Evolutionary conservation across 2,329 filamentous ascomycete species (phyloP), one percentile per base, ranked within the genome.

Genomic region (Talaromyces sp.): DNA sequence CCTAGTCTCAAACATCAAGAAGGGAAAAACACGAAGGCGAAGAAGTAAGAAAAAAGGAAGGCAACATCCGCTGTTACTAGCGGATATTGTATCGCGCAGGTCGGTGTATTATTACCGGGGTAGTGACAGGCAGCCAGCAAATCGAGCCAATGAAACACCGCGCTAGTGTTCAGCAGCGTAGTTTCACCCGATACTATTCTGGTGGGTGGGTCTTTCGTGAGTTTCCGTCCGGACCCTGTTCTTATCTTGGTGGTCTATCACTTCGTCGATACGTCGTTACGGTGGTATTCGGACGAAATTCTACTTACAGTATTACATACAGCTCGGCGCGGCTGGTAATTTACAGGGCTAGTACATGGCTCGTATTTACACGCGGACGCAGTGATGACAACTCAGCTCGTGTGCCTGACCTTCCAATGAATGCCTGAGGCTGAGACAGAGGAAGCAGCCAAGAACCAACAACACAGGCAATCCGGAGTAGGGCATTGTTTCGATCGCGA

Each of bases 101-200:
- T 31, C 5, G 24, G 43, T 31, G 50, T 62, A 47, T 54, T 62
- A 39, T 56, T 56, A 56, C 60, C 48, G 47, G 48, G 48, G 60
- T 62, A 45, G 60, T 27, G 45, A 16, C 52, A 37, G n/a, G 22
- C 39, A 43, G 27, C 57, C 16, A 24, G 52, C 24, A 16, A 13
- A 43, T 37, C 35, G 35, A 31, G 11, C 35, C 35, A 58, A 58
- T 58, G 13, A 41, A 6, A 4, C 7, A 33, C n/a, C 0, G 16
- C 3, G 16, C 9, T 54, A 3, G 16, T 47, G 43, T 2, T 47
- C 47, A 27, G 22, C 16, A 31, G 47, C 22, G 22, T 10, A 48
- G 45, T 48, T 48, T 48, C 22, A 27, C 16, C 22, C 22, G 45
- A 27, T 24, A 27, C 24, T 50, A 50, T 27, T 22, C 22, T 27